These are phyloP conservation scores for Teunomyces cretensis DNA, from an alignment of 805 yeast species.

Conservation along the genomic window DNA sequence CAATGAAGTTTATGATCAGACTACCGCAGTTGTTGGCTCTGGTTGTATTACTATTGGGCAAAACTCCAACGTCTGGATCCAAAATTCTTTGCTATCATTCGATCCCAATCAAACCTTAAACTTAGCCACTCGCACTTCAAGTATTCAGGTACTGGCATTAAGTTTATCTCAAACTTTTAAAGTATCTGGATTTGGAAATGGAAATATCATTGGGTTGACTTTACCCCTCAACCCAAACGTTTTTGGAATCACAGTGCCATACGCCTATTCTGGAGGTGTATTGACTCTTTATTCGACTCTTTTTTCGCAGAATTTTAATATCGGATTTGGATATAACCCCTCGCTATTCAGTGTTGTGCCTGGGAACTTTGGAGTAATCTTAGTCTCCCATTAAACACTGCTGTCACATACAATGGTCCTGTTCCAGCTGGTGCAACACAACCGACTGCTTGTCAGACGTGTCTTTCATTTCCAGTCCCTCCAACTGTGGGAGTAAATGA, in stretches of 20 bases:
- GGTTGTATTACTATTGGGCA: slow-evolving; percentile 28
- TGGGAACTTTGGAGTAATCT: slow-evolving; percentile 7
- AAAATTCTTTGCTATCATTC: slow-evolving; percentile 6
- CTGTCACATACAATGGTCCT: slow-evolving; percentile 11
- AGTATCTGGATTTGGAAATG: slow-evolving; percentile 28
- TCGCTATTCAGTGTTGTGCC: slow-evolving; percentile 3
- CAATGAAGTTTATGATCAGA: slow-evolving; percentile 22
- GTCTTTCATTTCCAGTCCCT: slow-evolving; percentile 5
- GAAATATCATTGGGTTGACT: slow-evolving; percentile 26
- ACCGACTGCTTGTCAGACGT: slow-evolving; percentile 8
- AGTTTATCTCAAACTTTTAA: slow-evolving; percentile 17
- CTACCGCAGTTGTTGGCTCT: slow-evolving; percentile 20
- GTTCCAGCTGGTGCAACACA: slow-evolving; percentile 7
- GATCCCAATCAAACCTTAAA: slow-evolving; percentile 12
- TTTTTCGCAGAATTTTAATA: slow-evolving; percentile 8
- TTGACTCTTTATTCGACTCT: slow-evolving; percentile 15
- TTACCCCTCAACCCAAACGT: slow-evolving; percentile 6
- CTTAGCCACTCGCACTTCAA: slow-evolving; percentile 8
- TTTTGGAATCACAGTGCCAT: neutral
- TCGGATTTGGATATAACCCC: slow-evolving; percentile 11
- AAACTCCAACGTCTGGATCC: slow-evolving; percentile 10
- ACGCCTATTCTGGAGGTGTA: slow-evolving; percentile 14
- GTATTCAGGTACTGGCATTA: slow-evolving; percentile 17
- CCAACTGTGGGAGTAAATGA: slow-evolving; percentile 5
- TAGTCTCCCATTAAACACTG: slow-evolving; percentile 6